These are phyloP conservation scores for Vitis riparia DNA, from an alignment of 164 flowering plant genomes.

Conservation along the genomic window DNA sequence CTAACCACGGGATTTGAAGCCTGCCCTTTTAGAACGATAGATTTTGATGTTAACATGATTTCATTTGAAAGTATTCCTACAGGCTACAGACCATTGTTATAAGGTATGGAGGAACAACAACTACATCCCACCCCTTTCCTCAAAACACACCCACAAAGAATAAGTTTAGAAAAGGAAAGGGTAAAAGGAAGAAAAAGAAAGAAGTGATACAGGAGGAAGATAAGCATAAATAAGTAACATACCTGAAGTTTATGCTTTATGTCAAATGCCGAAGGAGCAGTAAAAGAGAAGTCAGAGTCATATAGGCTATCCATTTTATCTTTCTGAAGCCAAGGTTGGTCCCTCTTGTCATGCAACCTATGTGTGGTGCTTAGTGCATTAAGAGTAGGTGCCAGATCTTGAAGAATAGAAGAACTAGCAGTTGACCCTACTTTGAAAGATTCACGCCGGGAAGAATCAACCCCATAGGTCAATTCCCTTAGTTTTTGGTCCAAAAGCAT, in stretches of 20 bases:
- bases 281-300: constrained; percentile 30
- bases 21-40: not conserved
- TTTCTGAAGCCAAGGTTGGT: constrained; percentile 10
- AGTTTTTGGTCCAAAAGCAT: constrained; percentile 80
- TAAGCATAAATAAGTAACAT: constrained; percentile 8
- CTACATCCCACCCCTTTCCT: no score
- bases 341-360: constrained; percentile 17
- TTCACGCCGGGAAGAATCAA: constrained; percentile 36
- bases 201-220: not conserved
- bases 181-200: not conserved
- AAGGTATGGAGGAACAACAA: no score
- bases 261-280: constrained; percentile 19
- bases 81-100: not conserved
- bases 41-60: not conserved
- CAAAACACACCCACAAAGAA: no score
- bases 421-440: constrained; percentile 20
- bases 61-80: not conserved
- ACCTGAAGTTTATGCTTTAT: constrained; percentile 49
- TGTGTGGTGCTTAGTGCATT: constrained; percentile 22
- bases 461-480: constrained; percentile 57
- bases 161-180: not conserved
- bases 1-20: no score
- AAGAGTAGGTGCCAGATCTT: constrained; percentile 29
- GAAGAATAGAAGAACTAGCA: constrained; percentile 28
- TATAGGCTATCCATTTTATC: constrained; percentile 17